Evolutionary conservation across 2,329 filamentous ascomycete species (phyloP).

Genomic region (Triangularia verruculosa): DNA sequence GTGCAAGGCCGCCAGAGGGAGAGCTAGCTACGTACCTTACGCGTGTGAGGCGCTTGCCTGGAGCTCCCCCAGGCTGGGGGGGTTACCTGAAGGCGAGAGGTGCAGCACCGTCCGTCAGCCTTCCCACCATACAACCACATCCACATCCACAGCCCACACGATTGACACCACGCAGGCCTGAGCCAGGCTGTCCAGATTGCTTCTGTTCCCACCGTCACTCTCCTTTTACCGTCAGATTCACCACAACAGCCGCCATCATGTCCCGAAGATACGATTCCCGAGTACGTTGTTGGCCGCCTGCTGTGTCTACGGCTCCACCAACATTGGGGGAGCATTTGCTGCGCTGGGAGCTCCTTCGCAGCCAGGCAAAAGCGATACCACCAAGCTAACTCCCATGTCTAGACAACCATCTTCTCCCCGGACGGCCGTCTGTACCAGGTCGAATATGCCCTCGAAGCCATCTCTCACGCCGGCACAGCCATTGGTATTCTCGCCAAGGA

Average conservation of each 20-base stretch:
- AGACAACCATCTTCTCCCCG: slow-evolving; percentile 99
- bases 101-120: slow-evolving; percentile 22
- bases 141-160: slow-evolving; percentile 8
- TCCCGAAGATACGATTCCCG: slow-evolving; percentile 96
- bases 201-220: slow-evolving; percentile 2
- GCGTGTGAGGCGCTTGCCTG: slow-evolving; percentile 41
- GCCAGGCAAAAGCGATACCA: slow-evolving; percentile 5
- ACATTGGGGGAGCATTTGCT: background rate
- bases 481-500: slow-evolving; percentile 96
- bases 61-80: slow-evolving; percentile 37
- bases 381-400: slow-evolving; percentile 25
- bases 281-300: slow-evolving; percentile 59
- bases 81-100: slow-evolving; percentile 4
- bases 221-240: background rate
- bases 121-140: slow-evolving; percentile 9
- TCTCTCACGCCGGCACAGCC: slow-evolving; percentile 95
- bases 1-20: slow-evolving; percentile 22
- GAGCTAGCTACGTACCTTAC: too few relatives aligned
- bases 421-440: slow-evolving; percentile 98
- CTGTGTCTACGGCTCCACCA: slow-evolving; percentile 16
- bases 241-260: slow-evolving; percentile 52
- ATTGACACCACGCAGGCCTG: background rate
- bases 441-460: slow-evolving; percentile 98
- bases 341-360: slow-evolving; percentile 14
- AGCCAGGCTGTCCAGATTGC: slow-evolving; percentile 1